Evolutionary conservation across 169 alveolate species (phyloP), one percentile per base, ranked within the genome.

Genomic region (Eimeria falciformis): DNA sequence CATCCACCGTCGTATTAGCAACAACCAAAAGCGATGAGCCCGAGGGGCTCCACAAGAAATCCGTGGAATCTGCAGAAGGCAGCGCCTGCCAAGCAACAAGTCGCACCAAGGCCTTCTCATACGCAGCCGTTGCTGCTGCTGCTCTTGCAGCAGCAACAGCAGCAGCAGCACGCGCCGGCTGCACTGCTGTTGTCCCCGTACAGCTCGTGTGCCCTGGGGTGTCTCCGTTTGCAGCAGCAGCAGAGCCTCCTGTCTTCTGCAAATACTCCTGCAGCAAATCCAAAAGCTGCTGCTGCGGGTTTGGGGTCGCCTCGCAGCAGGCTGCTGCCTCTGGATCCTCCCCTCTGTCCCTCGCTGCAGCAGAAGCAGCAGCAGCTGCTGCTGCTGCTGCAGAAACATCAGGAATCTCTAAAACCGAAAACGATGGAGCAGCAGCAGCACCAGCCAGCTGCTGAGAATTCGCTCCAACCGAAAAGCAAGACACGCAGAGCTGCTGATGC

Each of bases 1-100:
- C 94, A 43, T 90, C 94, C 53, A 90, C 91, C 0, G 94, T 90
- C n/a, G 91, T 81, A 73, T 81, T 75, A 18, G 94, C 90, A 27
- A 90, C 84, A 14, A 78, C 94, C 2, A 90, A 17, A 40, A 90
- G 91, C 4, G 88, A 90, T 9, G 87, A 14, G 27, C 94, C 94
- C 21, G 94, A 90, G 5, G 94, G 81, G 18, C 94, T 90, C 94
- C 94, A 90, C 18, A 46, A 14, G 66, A 90, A 78, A 5, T 90
- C 91, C 7, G 91, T 85, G 21, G 94, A 90, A 56, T 90, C 94
- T 14, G 94, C 94, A 7, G 62, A 78, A 29, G 91, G 73, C 33
- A 90, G 77, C 45, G 68, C 79, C 50, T 90, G 94, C 73, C 86
- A 23, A 5, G 84, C 86, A 29, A 90, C 58, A n/a, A 46, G 23